These are phyloP conservation scores for Mycena citricolor DNA, from an alignment of 1,284 basidiomycete species.

Conservation along the genomic window DNA sequence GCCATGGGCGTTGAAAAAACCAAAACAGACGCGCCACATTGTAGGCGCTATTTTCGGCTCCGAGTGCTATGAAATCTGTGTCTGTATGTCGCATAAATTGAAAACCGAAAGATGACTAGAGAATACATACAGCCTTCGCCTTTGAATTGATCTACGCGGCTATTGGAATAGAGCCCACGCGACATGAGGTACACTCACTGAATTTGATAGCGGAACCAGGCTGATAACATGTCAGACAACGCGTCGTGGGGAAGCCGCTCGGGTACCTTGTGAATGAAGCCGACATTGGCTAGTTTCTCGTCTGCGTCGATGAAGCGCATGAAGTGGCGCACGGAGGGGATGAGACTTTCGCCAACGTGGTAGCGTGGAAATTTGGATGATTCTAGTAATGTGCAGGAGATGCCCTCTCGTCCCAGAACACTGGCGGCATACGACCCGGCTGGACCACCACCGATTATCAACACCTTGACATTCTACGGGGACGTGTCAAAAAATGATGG, in stretches of 20 bases:
- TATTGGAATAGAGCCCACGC: constrained; percentile 1
- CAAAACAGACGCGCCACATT: constrained; percentile 52
- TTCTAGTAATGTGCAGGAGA: constrained; percentile 68
- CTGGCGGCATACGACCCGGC: constrained; percentile 70
- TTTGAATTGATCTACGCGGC: constrained; percentile 46
- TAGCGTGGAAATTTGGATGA: constrained; percentile 70
- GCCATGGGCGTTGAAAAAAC: too few species aligned
- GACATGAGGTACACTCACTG: constrained; percentile 31
- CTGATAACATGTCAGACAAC: constrained; percentile 30
- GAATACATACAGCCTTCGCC: constrained; percentile 60
- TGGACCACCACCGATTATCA: constrained; percentile 68
- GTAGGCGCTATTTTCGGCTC: constrained; percentile 58
- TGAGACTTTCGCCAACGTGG: constrained; percentile 64
- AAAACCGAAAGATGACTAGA: constrained; percentile 3
- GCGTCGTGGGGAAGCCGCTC: constrained; percentile 1
- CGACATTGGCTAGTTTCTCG: constrained; percentile 47
- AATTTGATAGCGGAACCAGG: constrained; percentile 66
- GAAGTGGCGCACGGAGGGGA: constrained; percentile 61
- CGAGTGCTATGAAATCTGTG: constrained; percentile 62
- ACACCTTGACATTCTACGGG: constrained; percentile 46
- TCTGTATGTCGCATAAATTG: constrained; percentile 37
- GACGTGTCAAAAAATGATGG: constrained; percentile 1
- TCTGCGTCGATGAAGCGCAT: constrained; percentile 62
- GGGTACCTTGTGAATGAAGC: constrained; percentile 56
- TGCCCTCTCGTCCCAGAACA: constrained; percentile 68